Conservation (phyloP, 2,329 filamentous ascomycete genomes). For the Pestalotiopsis sp. region DNA sequence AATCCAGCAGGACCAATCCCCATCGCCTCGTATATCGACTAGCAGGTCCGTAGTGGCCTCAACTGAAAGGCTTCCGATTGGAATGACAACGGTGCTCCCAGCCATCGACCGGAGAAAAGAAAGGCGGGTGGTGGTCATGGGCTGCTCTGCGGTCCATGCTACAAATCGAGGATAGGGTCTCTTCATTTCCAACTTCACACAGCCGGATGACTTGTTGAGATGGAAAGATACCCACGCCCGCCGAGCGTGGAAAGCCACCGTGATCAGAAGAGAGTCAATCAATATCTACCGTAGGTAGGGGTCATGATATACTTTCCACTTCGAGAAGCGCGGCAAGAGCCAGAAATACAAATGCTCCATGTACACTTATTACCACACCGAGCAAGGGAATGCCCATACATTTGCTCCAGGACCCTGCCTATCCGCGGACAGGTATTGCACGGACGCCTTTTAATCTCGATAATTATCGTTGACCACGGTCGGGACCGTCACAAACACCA, state of each 20-base stretch:
- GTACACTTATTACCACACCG: slow-evolving; percentile 5
- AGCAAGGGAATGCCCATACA: neutral
- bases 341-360: neutral
- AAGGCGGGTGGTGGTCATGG: neutral
- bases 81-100: neutral
- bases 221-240: neutral
- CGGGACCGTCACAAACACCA: slow-evolving; percentile 1
- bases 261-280: neutral
- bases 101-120: slow-evolving; percentile 7
- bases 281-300: neutral
- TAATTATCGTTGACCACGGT: slow-evolving; percentile 1
- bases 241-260: neutral
- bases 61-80: neutral
- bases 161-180: neutral
- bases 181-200: neutral
- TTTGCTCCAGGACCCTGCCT: slow-evolving; percentile 4
- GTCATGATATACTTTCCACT: slow-evolving; percentile 9
- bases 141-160: neutral
- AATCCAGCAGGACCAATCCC: slow-evolving; percentile 10
- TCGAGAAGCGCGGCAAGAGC: slow-evolving; percentile 3
- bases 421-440: slow-evolving; percentile 3
- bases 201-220: neutral
- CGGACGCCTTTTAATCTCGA: slow-evolving; percentile 8
- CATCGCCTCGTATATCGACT: neutral
- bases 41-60: neutral